phyloP scores from a whole-genome alignment of 257 asterid genomes.

The Ligustrum vulgare region DNA sequence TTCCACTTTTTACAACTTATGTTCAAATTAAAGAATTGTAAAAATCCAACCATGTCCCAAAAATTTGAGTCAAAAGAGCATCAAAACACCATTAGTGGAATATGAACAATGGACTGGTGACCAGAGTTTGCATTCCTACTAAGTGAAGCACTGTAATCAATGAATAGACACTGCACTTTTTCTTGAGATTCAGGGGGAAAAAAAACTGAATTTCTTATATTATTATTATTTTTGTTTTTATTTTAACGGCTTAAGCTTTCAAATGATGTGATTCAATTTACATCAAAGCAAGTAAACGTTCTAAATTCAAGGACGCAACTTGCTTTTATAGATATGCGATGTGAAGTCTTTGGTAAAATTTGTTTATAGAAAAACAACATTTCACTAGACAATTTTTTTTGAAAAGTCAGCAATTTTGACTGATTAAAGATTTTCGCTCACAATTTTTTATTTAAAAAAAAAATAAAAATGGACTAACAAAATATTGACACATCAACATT shows the following conservation, averaged over 20 bases:
- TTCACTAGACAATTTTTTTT: too few species aligned
- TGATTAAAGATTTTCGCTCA: too few species aligned
- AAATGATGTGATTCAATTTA: background rate
- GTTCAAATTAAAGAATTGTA: slow-evolving; percentile 64
- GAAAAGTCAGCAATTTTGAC: too few species aligned
- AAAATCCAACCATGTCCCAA: slow-evolving; percentile 23
- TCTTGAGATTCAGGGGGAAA: too few species aligned
- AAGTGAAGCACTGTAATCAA: background rate
- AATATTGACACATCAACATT: too few species aligned
- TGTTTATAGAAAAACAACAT: too few species aligned
- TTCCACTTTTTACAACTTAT: slow-evolving; percentile 54
- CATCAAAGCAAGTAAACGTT: background rate
- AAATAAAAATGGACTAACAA: too few species aligned
- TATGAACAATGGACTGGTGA: background rate
- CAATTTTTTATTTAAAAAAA: too few species aligned
- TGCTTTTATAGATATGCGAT: background rate
- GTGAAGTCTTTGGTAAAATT: background rate
- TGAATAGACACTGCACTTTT: background rate
- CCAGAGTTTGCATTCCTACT: background rate
- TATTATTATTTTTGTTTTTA: too few species aligned
- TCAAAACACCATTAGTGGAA: background rate
- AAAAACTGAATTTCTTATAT: too few species aligned
- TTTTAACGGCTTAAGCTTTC: background rate
- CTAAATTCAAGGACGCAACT: background rate
- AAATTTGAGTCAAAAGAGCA: slow-evolving; percentile 20